Evolutionary conservation across 257 asterid species (phyloP).

Genomic region (Asclepias syriaca): DNA sequence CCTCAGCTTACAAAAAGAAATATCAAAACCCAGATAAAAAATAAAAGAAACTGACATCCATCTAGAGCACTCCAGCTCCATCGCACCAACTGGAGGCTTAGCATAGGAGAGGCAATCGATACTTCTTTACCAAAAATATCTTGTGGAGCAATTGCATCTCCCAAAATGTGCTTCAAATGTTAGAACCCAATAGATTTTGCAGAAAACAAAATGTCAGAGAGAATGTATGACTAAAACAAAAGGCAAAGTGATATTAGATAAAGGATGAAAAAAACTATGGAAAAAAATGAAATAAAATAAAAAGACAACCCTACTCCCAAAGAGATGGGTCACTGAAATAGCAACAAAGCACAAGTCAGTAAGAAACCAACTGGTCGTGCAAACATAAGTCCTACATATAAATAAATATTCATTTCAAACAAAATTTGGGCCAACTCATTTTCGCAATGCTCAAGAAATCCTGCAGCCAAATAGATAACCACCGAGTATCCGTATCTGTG

Average conservation of each 20-base stretch:
- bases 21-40: background rate
- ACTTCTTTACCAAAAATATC: conserved; percentile 2
- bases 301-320: conserved; percentile 14
- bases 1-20: background rate
- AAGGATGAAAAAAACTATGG: background rate
- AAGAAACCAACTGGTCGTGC: conserved; percentile 30
- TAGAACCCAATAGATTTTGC: conserved; percentile 3
- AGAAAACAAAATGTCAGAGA: conserved; percentile 5
- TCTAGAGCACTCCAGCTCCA: conserved; percentile 3
- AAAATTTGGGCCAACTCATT: background rate
- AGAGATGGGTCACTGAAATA: conserved; percentile 15
- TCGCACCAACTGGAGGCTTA: conserved; percentile 14
- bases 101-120: conserved; percentile 1
- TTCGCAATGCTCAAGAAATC: conserved; percentile 9
- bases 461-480: conserved; percentile 22
- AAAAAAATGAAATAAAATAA: background rate
- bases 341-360: conserved; percentile 21
- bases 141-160: conserved; percentile 8
- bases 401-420: conserved; percentile 16
- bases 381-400: conserved; percentile 22
- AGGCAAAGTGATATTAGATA: background rate
- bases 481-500: conserved; percentile 31
- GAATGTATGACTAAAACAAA: background rate
- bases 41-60: background rate
- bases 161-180: conserved; percentile 8